phyloP scores from a whole-genome alignment of 352 stramenopile species.

The Phytophthora pini region DNA sequence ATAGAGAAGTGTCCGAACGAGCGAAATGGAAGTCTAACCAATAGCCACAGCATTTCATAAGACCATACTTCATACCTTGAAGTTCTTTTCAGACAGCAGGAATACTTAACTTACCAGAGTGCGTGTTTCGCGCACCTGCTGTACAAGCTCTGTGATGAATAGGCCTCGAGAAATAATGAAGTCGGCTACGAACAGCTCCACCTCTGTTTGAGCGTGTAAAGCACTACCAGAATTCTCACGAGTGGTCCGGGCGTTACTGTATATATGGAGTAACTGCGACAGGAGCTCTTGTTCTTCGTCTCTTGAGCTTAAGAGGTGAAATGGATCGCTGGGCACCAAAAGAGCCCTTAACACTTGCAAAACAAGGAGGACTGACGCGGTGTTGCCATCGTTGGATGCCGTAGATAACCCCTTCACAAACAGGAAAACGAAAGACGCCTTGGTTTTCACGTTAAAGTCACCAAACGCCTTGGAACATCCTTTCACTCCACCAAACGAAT shows the following conservation, averaged over 20 bases:
- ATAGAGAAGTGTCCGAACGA: conserved; percentile 41
- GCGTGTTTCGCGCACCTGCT: conserved; percentile 8
- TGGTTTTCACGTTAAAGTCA: conserved; percentile 17
- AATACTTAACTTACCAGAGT: conserved; percentile 20
- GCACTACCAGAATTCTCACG: not conserved
- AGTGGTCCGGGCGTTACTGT: not conserved
- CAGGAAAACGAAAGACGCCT: conserved; percentile 26
- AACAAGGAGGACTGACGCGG: conserved; percentile 18
- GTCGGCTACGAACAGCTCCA: conserved; percentile 45
- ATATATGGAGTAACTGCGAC: conserved; percentile 31
- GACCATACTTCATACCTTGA: too few relatives aligned
- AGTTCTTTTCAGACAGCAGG: not conserved
- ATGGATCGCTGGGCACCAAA: conserved; percentile 17
- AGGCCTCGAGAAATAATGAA: conserved; percentile 38
- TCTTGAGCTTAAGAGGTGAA: conserved; percentile 22
- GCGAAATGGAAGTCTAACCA: conserved; percentile 28
- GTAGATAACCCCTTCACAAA: conserved; percentile 23
- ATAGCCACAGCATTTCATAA: not conserved
- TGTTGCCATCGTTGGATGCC: conserved; percentile 18
- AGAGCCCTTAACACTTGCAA: conserved; percentile 30
- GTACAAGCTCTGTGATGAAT: conserved; percentile 31
- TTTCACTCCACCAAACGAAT: conserved; percentile 25
- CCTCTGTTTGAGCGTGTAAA: conserved; percentile 13
- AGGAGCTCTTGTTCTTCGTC: conserved; percentile 39
- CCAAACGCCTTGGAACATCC: conserved; percentile 25